Base-by-base conservation (phyloP, 208 protist genomes). In the Trypanosomatidae sp. region DNA sequence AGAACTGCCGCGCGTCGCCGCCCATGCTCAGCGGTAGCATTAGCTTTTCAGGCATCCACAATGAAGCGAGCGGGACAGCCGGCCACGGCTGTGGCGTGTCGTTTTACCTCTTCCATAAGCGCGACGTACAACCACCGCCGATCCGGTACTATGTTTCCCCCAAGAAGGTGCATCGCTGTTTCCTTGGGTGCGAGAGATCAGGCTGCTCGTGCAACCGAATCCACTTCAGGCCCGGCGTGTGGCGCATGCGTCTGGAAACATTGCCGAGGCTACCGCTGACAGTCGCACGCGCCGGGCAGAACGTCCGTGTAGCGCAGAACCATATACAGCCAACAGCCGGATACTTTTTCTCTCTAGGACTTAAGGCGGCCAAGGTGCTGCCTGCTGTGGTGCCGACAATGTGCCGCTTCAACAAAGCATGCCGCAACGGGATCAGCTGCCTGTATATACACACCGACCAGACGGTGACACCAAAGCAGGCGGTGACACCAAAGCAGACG, bases 361-460 rank as follows among this genome's bases (percentile, higher is more conserved):
- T 96, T 13, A 76, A 87, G 62, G 64, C 83, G 22, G 75, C 85
- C 9, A 69, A 85, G 25, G 81, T 83, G n/a, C 66, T 93, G 17
- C 78, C 84, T 2, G 88, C 88, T 8, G 90, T 91, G 7, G 83
- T 94, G 52, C 90, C 90, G 1, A 86, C 81, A n/a, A 62, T 95
- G 47, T 96, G 92, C 56, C 88, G 89, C 60, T 93, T 92, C 66
- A 90, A 89, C 71, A 72, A 81, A 28, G 17, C 53, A 5, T 96
- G 92, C 77, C 69, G 76, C 19, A 82, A 94, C 71, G 89, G 90
- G 19, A 71, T 81, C 17, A 73, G 71, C 41, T 96, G 92, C 62
- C 79, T 96, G 33, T 96, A 90, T 77, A 86, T 96, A 43, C 92
- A 96, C 73, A 83, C 88, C 5, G 76, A 91, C 67, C 79, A 80